Conservation (phyloP, 2,329 filamentous ascomycete species). For the Colletotrichum liaoningense region DNA sequence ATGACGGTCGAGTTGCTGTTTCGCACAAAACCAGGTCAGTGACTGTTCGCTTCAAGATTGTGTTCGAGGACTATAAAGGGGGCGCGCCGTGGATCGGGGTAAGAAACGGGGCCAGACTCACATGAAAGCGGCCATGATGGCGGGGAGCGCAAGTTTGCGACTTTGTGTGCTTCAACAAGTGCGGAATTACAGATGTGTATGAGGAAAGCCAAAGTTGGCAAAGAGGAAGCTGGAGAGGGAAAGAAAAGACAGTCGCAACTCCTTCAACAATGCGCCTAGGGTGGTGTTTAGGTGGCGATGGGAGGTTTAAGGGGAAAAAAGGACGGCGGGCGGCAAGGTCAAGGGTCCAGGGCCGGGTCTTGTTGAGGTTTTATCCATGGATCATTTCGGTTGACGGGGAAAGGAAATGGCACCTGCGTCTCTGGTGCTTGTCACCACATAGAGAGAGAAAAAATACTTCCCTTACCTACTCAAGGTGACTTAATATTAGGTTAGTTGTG, state of each 20-base stretch:
- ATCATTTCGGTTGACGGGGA: constrained; percentile 38
- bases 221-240: constrained; percentile 9
- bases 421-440: not conserved
- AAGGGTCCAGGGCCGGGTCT: constrained; percentile 33
- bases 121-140: constrained; percentile 33
- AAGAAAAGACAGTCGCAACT: not conserved
- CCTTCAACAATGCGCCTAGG: constrained; percentile 23
- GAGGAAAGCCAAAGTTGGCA: constrained; percentile 9
- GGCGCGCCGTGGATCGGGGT: not conserved
- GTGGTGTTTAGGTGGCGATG: not conserved
- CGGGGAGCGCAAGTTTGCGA: constrained; percentile 22
- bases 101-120: constrained; percentile 6
- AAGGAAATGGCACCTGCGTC: constrained; percentile 31
- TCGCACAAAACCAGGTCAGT: constrained; percentile 25
- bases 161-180: not conserved
- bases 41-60: constrained; percentile 4
- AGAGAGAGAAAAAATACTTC: not conserved
- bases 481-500: constrained; percentile 19
- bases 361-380: constrained; percentile 39
- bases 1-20: constrained; percentile 63
- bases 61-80: not conserved
- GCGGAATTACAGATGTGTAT: not conserved
- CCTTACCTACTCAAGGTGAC: not conserved
- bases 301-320: constrained; percentile 20
- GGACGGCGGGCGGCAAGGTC: constrained; percentile 17